Evolutionary conservation across 352 stramenopile genomes (phyloP).

Genomic region (Globisporangium viniferum): DNA sequence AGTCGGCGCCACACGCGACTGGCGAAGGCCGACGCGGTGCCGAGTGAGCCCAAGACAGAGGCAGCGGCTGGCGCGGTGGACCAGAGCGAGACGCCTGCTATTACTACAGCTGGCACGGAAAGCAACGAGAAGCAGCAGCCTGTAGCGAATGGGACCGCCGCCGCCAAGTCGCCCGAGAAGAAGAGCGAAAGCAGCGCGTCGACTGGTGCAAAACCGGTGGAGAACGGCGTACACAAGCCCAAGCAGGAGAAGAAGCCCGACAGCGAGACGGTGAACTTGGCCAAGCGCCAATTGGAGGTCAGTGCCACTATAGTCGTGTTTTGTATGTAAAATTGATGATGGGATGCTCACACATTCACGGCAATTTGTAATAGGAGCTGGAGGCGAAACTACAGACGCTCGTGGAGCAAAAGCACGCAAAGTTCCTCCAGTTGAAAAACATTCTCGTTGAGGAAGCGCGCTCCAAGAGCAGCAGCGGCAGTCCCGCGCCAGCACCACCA

Average conservation of each 20-base stretch:
- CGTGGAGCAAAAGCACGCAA: slow-evolving; percentile 66
- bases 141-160: background rate
- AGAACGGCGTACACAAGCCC: slow-evolving; percentile 13
- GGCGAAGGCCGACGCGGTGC: background rate
- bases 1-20: slow-evolving; percentile 41
- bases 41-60: background rate
- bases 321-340: background rate
- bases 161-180: slow-evolving; percentile 3
- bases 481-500: slow-evolving; percentile 8
- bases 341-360: background rate
- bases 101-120: background rate
- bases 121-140: background rate
- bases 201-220: background rate
- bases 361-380: slow-evolving; percentile 30
- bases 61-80: background rate
- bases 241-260: slow-evolving; percentile 23
- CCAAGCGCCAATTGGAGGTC: slow-evolving; percentile 33
- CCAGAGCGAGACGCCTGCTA: background rate
- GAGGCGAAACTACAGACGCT: slow-evolving; percentile 44
- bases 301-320: background rate
- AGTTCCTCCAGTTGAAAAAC: slow-evolving; percentile 72
- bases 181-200: slow-evolving; percentile 3
- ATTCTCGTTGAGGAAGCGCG: slow-evolving; percentile 64
- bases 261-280: slow-evolving; percentile 19
- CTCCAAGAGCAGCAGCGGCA: slow-evolving; percentile 29